Percentiles rank a stretch among this genome's conserved stretches.
phyloP scores from a whole-genome alignment of 257 asterid genomes.

The Cruciata laevipes region DNA sequence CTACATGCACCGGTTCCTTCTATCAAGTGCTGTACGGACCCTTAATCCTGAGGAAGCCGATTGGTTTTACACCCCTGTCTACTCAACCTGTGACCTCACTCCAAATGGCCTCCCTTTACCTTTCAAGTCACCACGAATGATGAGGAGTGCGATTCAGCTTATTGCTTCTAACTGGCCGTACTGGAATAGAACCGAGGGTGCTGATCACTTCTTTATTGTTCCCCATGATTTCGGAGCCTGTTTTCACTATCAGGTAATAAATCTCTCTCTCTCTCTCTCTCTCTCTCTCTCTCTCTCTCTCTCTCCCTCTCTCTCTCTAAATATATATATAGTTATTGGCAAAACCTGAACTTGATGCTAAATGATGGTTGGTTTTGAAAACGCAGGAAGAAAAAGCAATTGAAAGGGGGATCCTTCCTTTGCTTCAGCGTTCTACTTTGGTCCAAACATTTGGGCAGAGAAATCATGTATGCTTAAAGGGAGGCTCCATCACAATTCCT shows the following conservation, averaged over 20 bases:
- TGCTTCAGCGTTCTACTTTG: conserved; percentile 79
- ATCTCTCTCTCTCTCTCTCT: not conserved
- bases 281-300: too few relatives aligned
- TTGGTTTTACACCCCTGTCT: conserved; percentile 88
- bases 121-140: conserved; percentile 82
- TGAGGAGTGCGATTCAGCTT: conserved; percentile 88
- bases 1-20: conserved; percentile 72
- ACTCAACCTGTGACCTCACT: conserved; percentile 74
- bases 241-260: conserved; percentile 77
- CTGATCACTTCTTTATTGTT: conserved; percentile 85
- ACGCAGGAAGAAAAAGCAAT: conserved; percentile 89
- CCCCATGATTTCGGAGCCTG: conserved; percentile 94
- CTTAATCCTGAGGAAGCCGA: conserved; percentile 93
- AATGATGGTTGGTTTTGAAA: not conserved
- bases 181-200: conserved; percentile 92
- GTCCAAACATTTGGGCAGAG: conserved; percentile 91
- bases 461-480: conserved; percentile 83
- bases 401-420: conserved; percentile 74
- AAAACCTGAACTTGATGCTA: not conserved
- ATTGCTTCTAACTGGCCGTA: conserved; percentile 86
- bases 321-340: not conserved
- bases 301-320: not conserved
- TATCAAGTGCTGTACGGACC: conserved; percentile 71
- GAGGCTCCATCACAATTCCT: conserved; percentile 71
- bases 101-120: conserved; percentile 90